These are phyloP conservation scores for Licmophora abbreviata DNA, from an alignment of 108 stramenopile genomes.

Conservation along the genomic window DNA sequence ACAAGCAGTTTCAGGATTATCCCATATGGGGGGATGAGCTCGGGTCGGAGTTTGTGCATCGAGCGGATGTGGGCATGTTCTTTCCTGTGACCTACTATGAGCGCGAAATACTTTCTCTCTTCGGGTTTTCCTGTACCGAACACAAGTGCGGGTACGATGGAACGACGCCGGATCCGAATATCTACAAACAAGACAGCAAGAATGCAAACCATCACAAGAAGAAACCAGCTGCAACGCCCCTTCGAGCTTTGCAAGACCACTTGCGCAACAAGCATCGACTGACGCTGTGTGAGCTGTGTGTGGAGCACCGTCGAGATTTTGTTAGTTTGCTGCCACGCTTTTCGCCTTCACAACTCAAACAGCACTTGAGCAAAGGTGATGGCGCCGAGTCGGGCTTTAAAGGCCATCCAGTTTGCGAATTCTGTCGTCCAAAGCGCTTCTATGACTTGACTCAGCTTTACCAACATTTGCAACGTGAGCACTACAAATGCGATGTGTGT, in stretches of 20 bases:
- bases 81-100: constrained; percentile 51
- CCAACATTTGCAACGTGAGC: constrained; percentile 80
- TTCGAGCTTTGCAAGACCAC: constrained; percentile 57
- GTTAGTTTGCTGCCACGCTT: constrained; percentile 50
- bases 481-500: constrained; percentile 87
- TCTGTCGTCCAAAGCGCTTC: constrained; percentile 70
- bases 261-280: constrained; percentile 52
- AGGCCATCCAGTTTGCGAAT: constrained; percentile 84
- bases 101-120: constrained; percentile 42
- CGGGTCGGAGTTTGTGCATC: constrained; percentile 36
- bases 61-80: constrained; percentile 73
- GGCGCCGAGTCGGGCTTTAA: constrained; percentile 51
- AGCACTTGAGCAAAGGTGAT: constrained; percentile 63
- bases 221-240: constrained; percentile 9
- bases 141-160: constrained; percentile 32
- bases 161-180: constrained; percentile 5
- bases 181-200: constrained; percentile 1
- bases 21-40: constrained; percentile 67
- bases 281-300: constrained; percentile 71
- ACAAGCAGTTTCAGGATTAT: constrained; percentile 44
- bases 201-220: constrained; percentile 8
- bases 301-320: constrained; percentile 77
- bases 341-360: constrained; percentile 53
- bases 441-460: constrained; percentile 75
- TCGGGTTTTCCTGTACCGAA: constrained; percentile 48